Percentiles rank a stretch among this genome's conserved stretches.
These are phyloP conservation scores for Closterium sp. DNA, from an alignment of 139 green algal genomes.

Conservation along the genomic window DNA sequence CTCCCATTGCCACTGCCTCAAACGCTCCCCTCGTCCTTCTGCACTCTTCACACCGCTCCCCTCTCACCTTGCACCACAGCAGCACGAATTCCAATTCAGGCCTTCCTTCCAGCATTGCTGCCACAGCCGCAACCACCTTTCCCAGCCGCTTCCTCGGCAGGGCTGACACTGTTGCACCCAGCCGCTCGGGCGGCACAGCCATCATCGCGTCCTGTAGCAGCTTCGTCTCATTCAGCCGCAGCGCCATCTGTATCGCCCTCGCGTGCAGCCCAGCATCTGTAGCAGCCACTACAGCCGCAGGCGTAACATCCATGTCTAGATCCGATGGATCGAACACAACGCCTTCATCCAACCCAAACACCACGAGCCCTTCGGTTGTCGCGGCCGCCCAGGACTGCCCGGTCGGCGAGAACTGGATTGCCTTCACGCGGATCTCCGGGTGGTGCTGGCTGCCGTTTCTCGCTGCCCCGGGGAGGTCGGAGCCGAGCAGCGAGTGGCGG, in stretches of 20 bases:
- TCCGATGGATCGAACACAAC: slow-evolving; percentile 92
- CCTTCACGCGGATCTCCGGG: slow-evolving; percentile 59
- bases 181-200: slow-evolving; percentile 17
- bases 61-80: slow-evolving; percentile 36
- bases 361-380: slow-evolving; percentile 85
- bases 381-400: slow-evolving; percentile 82
- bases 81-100: slow-evolving; percentile 42
- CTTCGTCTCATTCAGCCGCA: slow-evolving; percentile 39
- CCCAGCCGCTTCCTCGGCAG: slow-evolving; percentile 22
- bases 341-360: slow-evolving; percentile 81
- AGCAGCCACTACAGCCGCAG: slow-evolving; percentile 48
- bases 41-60: not conserved
- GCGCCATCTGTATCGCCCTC: slow-evolving; percentile 22
- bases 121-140: slow-evolving; percentile 18
- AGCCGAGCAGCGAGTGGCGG: not conserved
- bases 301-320: slow-evolving; percentile 86
- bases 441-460: slow-evolving; percentile 38
- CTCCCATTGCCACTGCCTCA: not conserved
- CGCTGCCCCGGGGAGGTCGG: slow-evolving; percentile 43
- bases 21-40: no score
- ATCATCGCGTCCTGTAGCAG: slow-evolving; percentile 30
- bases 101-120: slow-evolving; percentile 16
- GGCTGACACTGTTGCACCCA: not conserved
- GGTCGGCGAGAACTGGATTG: slow-evolving; percentile 80
- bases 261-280: not conserved